Conservation (phyloP, 306 rosid species). For the Adenanthera pavonina region DNA sequence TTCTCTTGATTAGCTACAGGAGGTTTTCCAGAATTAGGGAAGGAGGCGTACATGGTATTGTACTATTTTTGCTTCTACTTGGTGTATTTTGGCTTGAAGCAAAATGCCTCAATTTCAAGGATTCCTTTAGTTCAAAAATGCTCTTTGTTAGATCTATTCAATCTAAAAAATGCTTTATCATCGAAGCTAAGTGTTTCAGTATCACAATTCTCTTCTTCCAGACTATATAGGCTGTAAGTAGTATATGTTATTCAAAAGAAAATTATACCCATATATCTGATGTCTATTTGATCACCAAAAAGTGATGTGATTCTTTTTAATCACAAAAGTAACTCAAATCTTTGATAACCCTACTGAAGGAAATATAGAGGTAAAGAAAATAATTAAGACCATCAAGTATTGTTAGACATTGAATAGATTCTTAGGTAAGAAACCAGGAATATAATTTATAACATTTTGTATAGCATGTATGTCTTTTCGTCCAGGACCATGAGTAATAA, state of each 20-base stretch:
- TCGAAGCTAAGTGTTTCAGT: background rate
- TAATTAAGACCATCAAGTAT: background rate
- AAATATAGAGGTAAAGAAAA: background rate
- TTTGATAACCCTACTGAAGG: too few relatives aligned
- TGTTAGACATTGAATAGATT: background rate
- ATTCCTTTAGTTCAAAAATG: background rate
- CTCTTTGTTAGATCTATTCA: slow-evolving; percentile 12
- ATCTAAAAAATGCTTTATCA: background rate
- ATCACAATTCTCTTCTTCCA: background rate
- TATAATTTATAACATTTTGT: background rate
- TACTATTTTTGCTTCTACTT: background rate
- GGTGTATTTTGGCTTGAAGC: background rate
- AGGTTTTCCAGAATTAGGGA: background rate
- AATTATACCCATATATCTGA: background rate
- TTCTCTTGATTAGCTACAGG: background rate
- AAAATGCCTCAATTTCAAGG: background rate
- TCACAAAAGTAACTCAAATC: too few relatives aligned
- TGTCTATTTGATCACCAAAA: background rate
- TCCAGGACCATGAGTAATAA: slow-evolving; percentile 5
- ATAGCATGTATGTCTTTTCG: background rate
- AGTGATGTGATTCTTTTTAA: too few relatives aligned
- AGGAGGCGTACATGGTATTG: background rate
- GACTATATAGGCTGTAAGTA: background rate
- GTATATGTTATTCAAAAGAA: background rate
- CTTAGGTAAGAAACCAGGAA: background rate